Evolutionary conservation across 2,329 filamentous ascomycete species (phyloP), one percentile per base, ranked within the genome.

Genomic region (Alternaria alternata): DNA sequence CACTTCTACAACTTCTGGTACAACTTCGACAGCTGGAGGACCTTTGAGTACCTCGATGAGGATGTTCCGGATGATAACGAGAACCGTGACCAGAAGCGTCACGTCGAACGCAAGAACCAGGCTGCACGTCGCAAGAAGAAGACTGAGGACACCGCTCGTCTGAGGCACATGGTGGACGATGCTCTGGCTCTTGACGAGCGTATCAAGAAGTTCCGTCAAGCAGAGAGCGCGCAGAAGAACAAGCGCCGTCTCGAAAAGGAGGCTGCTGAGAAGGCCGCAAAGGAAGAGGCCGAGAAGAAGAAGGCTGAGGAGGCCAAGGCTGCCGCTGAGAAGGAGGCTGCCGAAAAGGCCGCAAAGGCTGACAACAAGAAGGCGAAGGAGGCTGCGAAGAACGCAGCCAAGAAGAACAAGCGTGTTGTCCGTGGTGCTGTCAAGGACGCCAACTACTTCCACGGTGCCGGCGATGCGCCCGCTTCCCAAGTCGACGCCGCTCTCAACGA

Each of bases 1-100:
- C 84, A 85, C 54, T 99, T 99, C 81, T 99, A 99, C 88, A 97
- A 99, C 87, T 99, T 98, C 86, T 99, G 92, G 90, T 99, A 98
- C 86, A 96, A 94, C 86, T 96, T 99, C 74, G 95, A 99, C 86
- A 95, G 91, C 80, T 99, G 95, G 95, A 87, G 95, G 63, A 89
- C 91, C 3, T 99, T 99, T 75, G 95, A 99, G 83, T 99, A 99
- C 82, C 91, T 96, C 61, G 95, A 99, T 77, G 95, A 99, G 85
- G 95, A 99, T 78, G 94, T 99, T 30, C 95, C 95, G 41, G 95
- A 99, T 76, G 95, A 99, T 85, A 97, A 95, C 80, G 95, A 98
- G 84, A 97, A 94, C 85, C 94, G 95, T 80, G 94, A 98, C 83
- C 95, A 99, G 86, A 98, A 97, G 86, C 92, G 95, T 59, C 94